Conservation (phyloP, 129 eudicot species). For the carrot (Daucus carota) region DNA sequence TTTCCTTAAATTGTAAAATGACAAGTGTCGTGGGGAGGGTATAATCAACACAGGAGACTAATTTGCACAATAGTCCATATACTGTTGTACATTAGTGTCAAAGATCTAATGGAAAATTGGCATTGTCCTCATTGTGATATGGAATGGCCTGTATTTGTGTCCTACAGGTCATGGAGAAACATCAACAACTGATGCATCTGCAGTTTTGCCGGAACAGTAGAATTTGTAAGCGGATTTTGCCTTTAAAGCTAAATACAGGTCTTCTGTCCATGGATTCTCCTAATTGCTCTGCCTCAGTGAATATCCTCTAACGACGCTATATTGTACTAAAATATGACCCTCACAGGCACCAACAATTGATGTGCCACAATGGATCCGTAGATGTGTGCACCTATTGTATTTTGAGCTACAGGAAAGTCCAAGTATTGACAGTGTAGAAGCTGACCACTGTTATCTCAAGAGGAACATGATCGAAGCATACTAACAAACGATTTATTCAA, state of each 20-base stretch:
- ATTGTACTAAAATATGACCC: background rate
- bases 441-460: conserved; percentile 12
- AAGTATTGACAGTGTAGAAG: conserved; percentile 27
- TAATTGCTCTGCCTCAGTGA: background rate
- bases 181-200: background rate
- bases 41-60: background rate
- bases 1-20: no score
- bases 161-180: background rate
- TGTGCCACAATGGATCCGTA: background rate
- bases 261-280: background rate
- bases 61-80: background rate
- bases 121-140: no score
- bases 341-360: background rate
- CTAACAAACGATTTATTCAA: background rate
- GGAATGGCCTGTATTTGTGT: background rate
- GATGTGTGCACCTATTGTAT: background rate
- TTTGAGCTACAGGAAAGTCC: background rate
- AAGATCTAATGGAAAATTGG: background rate
- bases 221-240: background rate
- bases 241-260: background rate
- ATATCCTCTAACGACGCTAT: background rate
- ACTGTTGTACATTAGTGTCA: background rate
- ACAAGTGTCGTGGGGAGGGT: no score
- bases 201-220: background rate
- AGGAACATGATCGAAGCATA: background rate